Evolutionary conservation across 2,329 filamentous ascomycete species (phyloP).

Genomic region (Botrytis cinerea): DNA sequence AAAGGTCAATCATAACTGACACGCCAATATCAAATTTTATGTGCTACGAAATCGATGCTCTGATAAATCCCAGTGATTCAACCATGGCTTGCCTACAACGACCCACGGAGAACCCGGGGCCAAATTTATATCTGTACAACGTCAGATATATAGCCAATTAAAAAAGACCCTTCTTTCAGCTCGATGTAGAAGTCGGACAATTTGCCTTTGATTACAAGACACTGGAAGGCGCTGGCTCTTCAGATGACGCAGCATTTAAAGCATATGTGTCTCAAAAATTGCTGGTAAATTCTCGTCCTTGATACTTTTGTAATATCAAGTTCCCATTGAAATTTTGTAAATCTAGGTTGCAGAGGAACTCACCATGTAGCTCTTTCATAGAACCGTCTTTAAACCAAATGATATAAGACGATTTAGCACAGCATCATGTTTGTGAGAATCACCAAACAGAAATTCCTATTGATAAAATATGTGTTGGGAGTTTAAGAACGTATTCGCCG

Average conservation of each 20-base stretch:
- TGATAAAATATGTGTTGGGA: not conserved
- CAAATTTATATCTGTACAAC: not conserved
- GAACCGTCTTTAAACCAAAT: not conserved
- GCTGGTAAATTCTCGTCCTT: not conserved
- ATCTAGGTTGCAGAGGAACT: not conserved
- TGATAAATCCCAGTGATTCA: not conserved
- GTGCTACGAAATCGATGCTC: not conserved
- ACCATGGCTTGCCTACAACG: not conserved
- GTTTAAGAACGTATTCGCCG: not conserved
- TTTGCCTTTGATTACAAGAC: not conserved
- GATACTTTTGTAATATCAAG: not conserved
- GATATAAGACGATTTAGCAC: not conserved
- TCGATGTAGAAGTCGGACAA: not conserved
- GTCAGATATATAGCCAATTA: not conserved
- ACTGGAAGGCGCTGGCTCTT: not conserved
- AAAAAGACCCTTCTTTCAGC: not conserved
- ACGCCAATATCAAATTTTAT: not conserved
- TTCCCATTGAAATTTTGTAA: not conserved
- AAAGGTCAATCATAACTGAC: not conserved
- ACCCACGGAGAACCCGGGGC: not conserved
- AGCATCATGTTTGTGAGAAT: not conserved
- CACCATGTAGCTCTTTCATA: not conserved
- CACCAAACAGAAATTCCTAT: not conserved
- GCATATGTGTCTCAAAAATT: not conserved
- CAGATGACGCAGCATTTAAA: not conserved